Base-by-base conservation (phyloP, 805 yeast species). In the Candida adriatica region DNA sequence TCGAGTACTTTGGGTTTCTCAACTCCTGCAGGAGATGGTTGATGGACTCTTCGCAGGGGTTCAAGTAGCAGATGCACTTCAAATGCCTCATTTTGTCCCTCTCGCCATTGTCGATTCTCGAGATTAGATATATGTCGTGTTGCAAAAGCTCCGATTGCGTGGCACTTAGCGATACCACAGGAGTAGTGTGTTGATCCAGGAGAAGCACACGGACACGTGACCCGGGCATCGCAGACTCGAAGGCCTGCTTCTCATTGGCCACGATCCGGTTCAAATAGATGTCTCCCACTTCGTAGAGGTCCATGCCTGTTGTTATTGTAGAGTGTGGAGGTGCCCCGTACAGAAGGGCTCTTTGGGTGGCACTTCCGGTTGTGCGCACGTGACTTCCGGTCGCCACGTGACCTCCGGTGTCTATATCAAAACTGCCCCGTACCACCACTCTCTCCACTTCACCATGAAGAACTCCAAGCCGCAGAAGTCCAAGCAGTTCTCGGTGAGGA, bases 111-210 rank as follows among this genome's bases (percentile, higher is more conserved):
- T 77, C 82, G 16, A 79, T 54, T 24, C 73, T 69, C 39, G 86
- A 96, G 27, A 86, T 78, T 30, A 92, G 64, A 38, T 83, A 86
- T n/a, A 92, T 73, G 40, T 90, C 95, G 45, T 84, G 73, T 43
- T 80, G 75, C 23, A 92, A 66, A 27, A 92, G 65, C 34, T 78
- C 82, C 3, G 94, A 79, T 53, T 92, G 98, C 3, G 96, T 82
- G 18, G 94, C 74, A 45, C 82, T 76, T 71, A 92, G 68, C n/a
- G 96, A 86, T 15, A 92, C 73, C 16, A 87, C 75, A 0, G 87
- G 68, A 6, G 94, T 83, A 2, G 98, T 90, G 42, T 68, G 66
- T 30, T 70, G 63, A 51, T 92, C 98, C 35, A 92, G 67, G 24
- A 92, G 64, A 22, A 92, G 64, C 18, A 88, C 94, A 42, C 75